These are phyloP conservation scores for Naganishia vaughanmartiniae DNA, from an alignment of 768 basidiomycete genomes.

Conservation along the genomic window DNA sequence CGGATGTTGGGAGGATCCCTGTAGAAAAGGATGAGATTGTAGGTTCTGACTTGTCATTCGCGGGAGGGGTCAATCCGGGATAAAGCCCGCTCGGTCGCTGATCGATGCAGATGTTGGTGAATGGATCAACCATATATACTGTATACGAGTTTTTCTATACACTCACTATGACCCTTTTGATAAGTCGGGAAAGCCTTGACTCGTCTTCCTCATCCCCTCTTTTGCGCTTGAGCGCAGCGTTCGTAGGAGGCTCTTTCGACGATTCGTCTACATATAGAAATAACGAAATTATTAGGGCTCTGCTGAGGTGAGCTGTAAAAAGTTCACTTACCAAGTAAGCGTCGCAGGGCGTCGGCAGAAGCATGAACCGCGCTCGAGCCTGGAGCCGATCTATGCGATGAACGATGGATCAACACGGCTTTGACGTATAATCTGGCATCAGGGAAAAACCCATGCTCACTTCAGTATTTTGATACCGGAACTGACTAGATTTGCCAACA, in stretches of 20 bases:
- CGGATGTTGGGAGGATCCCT: neutral
- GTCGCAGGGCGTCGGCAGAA: neutral
- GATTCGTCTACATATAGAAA: neutral
- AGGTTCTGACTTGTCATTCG: neutral
- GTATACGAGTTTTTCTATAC: neutral
- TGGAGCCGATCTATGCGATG: neutral
- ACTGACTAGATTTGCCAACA: neutral
- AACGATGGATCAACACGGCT: neutral
- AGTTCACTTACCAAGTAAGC: neutral
- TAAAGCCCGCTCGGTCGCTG: neutral
- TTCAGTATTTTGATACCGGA: neutral
- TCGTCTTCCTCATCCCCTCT: neutral
- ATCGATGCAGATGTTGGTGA: neutral
- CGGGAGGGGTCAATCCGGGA: neutral
- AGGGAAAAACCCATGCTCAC: neutral
- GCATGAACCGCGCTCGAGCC: conserved; percentile 1
- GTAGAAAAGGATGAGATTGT: neutral
- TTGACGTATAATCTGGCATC: neutral
- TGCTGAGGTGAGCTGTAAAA: neutral
- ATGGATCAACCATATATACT: neutral
- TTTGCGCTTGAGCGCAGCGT: neutral
- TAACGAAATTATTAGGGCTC: neutral
- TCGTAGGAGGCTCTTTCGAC: neutral
- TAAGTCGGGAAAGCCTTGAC: neutral
- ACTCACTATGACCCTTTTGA: conserved; percentile 1